A percentile compares a stretch with the other conserved stretches of the same genome.
Evolutionary conservation across 805 yeast genomes (phyloP).

Genomic region (Sugiyamaella boreocaroliniensis): DNA sequence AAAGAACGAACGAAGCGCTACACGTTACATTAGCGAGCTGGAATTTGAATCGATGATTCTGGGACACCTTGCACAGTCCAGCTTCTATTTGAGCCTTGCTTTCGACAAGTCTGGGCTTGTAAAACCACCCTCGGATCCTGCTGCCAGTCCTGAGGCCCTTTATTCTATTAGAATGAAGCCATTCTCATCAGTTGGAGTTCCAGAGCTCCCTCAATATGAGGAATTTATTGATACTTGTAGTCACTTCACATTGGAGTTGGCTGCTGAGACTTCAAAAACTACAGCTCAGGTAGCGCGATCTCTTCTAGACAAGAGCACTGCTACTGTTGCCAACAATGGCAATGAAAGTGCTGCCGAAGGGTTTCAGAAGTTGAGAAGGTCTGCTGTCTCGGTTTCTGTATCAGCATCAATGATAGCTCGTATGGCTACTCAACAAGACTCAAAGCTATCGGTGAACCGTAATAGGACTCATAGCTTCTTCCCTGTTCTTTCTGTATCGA

Average conservation of each 20-base stretch:
- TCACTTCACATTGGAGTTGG: not conserved
- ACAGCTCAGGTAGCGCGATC: not conserved
- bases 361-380: not conserved
- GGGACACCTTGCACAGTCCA: slow-evolving; percentile 30
- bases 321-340: not conserved
- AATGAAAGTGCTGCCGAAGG: not conserved
- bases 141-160: slow-evolving; percentile 28
- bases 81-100: slow-evolving; percentile 21
- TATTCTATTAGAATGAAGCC: slow-evolving; percentile 68
- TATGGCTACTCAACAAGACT: not conserved
- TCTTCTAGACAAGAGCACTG: not conserved
- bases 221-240: slow-evolving; percentile 21
- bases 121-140: slow-evolving; percentile 8
- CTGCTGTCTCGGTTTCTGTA: not conserved
- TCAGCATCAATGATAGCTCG: not conserved
- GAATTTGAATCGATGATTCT: slow-evolving; percentile 26
- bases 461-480: not conserved
- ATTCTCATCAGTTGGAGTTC: slow-evolving; percentile 73
- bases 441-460: not conserved
- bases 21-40: slow-evolving; percentile 5
- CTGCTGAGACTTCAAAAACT: not conserved
- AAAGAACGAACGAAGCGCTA: slow-evolving; percentile 2
- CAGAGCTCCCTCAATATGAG: slow-evolving; percentile 50
- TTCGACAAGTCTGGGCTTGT: slow-evolving; percentile 11
- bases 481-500: not conserved